phyloP scores from a whole-genome alignment of 345 rosid genomes.

The Syzygium aromaticum region DNA sequence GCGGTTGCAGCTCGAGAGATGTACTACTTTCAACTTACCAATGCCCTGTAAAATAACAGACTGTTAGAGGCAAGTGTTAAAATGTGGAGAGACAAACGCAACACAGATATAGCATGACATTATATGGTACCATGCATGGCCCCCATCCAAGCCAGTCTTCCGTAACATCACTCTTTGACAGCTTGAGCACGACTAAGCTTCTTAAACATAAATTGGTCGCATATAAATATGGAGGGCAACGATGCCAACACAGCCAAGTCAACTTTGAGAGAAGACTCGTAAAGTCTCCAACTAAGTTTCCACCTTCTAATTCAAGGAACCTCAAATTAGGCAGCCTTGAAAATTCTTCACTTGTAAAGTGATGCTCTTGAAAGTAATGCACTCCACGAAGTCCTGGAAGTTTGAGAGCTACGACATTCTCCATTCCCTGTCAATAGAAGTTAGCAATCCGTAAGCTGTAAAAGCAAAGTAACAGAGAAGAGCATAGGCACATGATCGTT shows the following conservation, averaged over 20 bases:
- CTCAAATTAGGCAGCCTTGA: background rate
- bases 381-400: background rate
- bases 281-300: background rate
- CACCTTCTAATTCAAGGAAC: background rate
- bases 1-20: background rate
- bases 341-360: background rate
- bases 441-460: background rate
- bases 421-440: background rate
- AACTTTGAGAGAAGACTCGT: background rate
- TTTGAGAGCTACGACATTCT: background rate
- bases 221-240: background rate
- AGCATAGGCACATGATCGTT: background rate
- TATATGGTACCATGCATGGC: background rate
- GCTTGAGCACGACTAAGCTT: background rate
- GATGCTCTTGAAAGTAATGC: background rate
- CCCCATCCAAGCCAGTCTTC: background rate
- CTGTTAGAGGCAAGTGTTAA: background rate
- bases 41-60: background rate
- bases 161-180: background rate
- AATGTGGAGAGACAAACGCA: background rate
- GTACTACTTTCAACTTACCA: background rate
- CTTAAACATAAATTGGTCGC: background rate
- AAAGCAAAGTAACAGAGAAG: background rate
- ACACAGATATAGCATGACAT: background rate
- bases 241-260: constrained; percentile 2